A percentile compares a stretch with the other conserved stretches of the same genome.
Conservation (phyloP, 345 rosid genomes). For the Sonneratia caseolaris region DNA sequence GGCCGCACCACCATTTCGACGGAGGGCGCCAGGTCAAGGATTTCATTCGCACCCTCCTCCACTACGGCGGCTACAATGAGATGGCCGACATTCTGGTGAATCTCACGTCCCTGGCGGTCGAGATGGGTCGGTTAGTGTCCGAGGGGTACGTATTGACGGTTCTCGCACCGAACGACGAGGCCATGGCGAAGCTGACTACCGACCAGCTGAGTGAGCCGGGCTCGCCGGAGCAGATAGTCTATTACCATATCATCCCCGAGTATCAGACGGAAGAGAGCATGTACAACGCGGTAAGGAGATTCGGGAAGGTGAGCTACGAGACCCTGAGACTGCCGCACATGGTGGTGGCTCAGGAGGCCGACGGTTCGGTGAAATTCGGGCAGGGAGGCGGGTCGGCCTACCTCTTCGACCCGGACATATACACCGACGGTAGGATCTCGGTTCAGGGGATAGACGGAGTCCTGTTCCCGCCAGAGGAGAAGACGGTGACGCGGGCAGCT, state of each 20-base stretch:
- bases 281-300: constrained; percentile 87
- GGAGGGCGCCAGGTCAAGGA: constrained; percentile 85
- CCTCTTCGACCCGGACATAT: constrained; percentile 86
- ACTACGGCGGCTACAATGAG: constrained; percentile 94
- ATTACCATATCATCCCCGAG: constrained; percentile 36
- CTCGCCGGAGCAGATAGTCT: constrained; percentile 80
- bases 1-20: constrained; percentile 68
- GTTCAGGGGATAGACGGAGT: constrained; percentile 65
- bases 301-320: constrained; percentile 79
- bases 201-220: constrained; percentile 93
- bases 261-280: constrained; percentile 96
- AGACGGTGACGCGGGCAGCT: too few relatives aligned
- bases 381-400: constrained; percentile 63
- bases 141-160: constrained; percentile 89
- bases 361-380: constrained; percentile 89
- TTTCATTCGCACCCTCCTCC: constrained; percentile 71
- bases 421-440: constrained; percentile 46
- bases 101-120: constrained; percentile 78
- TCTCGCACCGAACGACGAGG: constrained; percentile 91
- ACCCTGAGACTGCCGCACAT: constrained; percentile 78
- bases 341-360: constrained; percentile 82
- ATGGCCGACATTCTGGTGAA: constrained; percentile 93
- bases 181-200: constrained; percentile 84
- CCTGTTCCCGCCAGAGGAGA: constrained; percentile 50
- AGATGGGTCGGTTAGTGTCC: constrained; percentile 81